Percentiles rank a stretch among this genome's conserved stretches.
Conservation (phyloP, 768 basidiomycete genomes). For the Imleria badia region DNA sequence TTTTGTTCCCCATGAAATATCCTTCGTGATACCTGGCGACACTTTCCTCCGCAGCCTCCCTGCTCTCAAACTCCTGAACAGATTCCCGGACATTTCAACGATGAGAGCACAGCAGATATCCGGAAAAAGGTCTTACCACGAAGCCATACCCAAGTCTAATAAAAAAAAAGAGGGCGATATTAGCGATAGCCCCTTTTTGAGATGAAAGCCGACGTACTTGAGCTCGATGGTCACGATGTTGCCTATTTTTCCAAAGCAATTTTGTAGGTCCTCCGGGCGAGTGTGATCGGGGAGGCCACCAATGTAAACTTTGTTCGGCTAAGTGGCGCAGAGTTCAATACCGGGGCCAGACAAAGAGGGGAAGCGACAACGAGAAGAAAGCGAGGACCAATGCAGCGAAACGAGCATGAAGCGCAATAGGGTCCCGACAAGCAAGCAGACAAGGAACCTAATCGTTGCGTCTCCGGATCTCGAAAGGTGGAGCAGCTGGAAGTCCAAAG, state of each 20-base stretch:
- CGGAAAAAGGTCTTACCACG: slow-evolving; percentile 59
- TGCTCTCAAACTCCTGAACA: slow-evolving; percentile 75
- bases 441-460: slow-evolving; percentile 36
- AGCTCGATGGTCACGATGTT: slow-evolving; percentile 73
- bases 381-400: slow-evolving; percentile 39
- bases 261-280: slow-evolving; percentile 79
- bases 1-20: slow-evolving; percentile 90
- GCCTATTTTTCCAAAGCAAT: slow-evolving; percentile 85
- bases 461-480: slow-evolving; percentile 28
- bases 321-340: slow-evolving; percentile 69
- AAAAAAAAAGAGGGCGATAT: slow-evolving; percentile 8
- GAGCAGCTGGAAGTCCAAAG: slow-evolving; percentile 24
- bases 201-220: slow-evolving; percentile 62
- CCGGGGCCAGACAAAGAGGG: slow-evolving; percentile 49
- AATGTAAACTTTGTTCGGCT: slow-evolving; percentile 94
- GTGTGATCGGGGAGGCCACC: slow-evolving; percentile 88
- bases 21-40: slow-evolving; percentile 89
- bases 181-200: slow-evolving; percentile 10
- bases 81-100: neutral
- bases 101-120: neutral
- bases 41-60: slow-evolving; percentile 82
- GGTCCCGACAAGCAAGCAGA: slow-evolving; percentile 39
- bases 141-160: slow-evolving; percentile 84
- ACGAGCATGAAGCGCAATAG: slow-evolving; percentile 20
- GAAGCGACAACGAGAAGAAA: slow-evolving; percentile 48